Conservation (phyloP, 768 basidiomycete species). For the Boletus subparvulus region DNA sequence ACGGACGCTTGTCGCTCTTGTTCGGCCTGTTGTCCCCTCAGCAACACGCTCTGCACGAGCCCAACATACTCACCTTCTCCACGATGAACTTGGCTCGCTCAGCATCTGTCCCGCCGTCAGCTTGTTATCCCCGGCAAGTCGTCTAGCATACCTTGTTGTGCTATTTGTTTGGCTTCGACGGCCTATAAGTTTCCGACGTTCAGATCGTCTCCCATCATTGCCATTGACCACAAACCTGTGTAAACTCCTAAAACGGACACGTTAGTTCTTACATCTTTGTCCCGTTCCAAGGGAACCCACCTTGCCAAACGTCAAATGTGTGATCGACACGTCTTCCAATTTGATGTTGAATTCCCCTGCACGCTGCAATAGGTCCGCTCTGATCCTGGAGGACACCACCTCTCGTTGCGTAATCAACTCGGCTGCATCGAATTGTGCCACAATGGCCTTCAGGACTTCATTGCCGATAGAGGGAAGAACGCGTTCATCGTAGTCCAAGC, state of each 20-base stretch:
- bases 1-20: slow-evolving; percentile 99
- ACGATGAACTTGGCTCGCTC: slow-evolving; percentile 99
- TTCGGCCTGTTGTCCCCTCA: slow-evolving; percentile 68
- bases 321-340: slow-evolving; percentile 97
- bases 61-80: slow-evolving; percentile 69
- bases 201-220: neutral
- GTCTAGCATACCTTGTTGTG: slow-evolving; percentile 81
- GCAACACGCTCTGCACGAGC: slow-evolving; percentile 6
- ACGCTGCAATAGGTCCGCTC: slow-evolving; percentile 87
- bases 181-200: slow-evolving; percentile 45
- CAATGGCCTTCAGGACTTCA: slow-evolving; percentile 96
- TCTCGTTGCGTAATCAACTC: slow-evolving; percentile 97
- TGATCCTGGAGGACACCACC: slow-evolving; percentile 91
- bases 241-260: slow-evolving; percentile 67
- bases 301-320: slow-evolving; percentile 86
- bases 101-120: slow-evolving; percentile 61
- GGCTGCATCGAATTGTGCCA: slow-evolving; percentile 97
- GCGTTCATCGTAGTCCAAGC: slow-evolving; percentile 96
- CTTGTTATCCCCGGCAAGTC: neutral
- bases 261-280: slow-evolving; percentile 2
- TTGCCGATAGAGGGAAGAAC: slow-evolving; percentile 97
- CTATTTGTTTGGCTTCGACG: slow-evolving; percentile 99
- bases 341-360: slow-evolving; percentile 96
- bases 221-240: slow-evolving; percentile 45
- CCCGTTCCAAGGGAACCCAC: slow-evolving; percentile 36